Percentiles rank a stretch among this genome's conserved stretches.
These are phyloP conservation scores for Arachis monticola DNA, from an alignment of 331 rosid genomes.

Conservation along the genomic window DNA sequence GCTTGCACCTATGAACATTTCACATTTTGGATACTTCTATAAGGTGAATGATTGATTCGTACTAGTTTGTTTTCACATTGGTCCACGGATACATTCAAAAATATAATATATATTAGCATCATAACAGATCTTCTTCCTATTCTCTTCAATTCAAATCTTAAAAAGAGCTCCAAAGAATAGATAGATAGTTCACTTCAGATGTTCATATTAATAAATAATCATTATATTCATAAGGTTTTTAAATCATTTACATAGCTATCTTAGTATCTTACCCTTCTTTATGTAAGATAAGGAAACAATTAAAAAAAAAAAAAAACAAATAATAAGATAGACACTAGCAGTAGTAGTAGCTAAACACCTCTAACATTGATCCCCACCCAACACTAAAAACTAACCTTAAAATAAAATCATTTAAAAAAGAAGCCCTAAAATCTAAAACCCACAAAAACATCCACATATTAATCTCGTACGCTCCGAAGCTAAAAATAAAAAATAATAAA, in stretches of 20 bases:
- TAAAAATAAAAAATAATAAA: too few relatives aligned
- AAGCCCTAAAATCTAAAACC: neutral
- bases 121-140: too few relatives aligned
- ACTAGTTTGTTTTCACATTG: neutral
- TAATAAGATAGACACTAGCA: neutral
- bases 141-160: too few relatives aligned
- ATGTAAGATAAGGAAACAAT: slow-evolving; percentile 5
- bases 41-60: neutral
- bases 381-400: slow-evolving; percentile 6
- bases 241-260: slow-evolving; percentile 34
- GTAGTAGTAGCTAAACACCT: slow-evolving; percentile 21
- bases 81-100: too few relatives aligned
- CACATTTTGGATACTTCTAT: slow-evolving; percentile 23
- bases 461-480: neutral
- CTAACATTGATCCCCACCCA: slow-evolving; percentile 10
- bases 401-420: neutral
- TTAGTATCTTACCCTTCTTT: neutral
- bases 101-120: too few relatives aligned
- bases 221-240: slow-evolving; percentile 1
- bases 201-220: neutral
- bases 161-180: too few relatives aligned
- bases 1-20: slow-evolving; percentile 9
- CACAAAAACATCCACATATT: neutral
- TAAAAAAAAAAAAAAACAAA: neutral
- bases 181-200: too few relatives aligned